A percentile compares a stretch with the other conserved stretches of the same genome.
These are phyloP conservation scores for Melanopsichium pennsylvanicum DNA, from an alignment of 1,284 basidiomycete genomes.

Conservation along the genomic window DNA sequence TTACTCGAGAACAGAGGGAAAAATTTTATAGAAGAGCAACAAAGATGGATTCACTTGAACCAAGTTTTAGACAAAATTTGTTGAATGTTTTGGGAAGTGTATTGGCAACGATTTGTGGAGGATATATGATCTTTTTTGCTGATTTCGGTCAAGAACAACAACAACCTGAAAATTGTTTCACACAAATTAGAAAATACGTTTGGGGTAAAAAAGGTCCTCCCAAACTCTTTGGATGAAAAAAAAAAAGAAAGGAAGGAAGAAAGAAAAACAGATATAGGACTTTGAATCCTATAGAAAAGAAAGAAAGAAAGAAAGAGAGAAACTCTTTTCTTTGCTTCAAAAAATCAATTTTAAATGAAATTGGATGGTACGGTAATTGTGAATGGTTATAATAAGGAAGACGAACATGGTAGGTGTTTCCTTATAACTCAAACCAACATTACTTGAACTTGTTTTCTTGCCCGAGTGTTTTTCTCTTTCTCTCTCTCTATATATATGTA, in stretches of 20 bases:
- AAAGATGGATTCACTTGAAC: conserved; percentile 20
- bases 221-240: conserved; percentile 12
- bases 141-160: conserved; percentile 24
- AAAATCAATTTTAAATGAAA: too few relatives aligned
- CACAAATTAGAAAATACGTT: conserved; percentile 6
- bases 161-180: conserved; percentile 21
- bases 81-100: conserved; percentile 28
- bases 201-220: conserved; percentile 29
- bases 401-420: background rate
- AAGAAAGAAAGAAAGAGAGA: background rate
- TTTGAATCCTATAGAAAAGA: too few relatives aligned
- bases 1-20: conserved; percentile 4
- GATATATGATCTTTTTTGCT: conserved; percentile 39
- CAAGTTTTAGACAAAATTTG: conserved; percentile 9
- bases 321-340: too few relatives aligned
- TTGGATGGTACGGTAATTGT: background rate
- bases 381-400: background rate
- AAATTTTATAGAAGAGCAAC: conserved; percentile 43
- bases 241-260: too few relatives aligned
- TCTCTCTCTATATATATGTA: too few relatives aligned
- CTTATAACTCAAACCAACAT: too few relatives aligned
- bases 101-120: conserved; percentile 1
- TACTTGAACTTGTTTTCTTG: too few relatives aligned
- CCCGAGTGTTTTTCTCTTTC: too few relatives aligned
- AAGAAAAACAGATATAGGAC: too few relatives aligned